Conservation (phyloP, 257 asterid genomes). For the Solanum rostratum region DNA sequence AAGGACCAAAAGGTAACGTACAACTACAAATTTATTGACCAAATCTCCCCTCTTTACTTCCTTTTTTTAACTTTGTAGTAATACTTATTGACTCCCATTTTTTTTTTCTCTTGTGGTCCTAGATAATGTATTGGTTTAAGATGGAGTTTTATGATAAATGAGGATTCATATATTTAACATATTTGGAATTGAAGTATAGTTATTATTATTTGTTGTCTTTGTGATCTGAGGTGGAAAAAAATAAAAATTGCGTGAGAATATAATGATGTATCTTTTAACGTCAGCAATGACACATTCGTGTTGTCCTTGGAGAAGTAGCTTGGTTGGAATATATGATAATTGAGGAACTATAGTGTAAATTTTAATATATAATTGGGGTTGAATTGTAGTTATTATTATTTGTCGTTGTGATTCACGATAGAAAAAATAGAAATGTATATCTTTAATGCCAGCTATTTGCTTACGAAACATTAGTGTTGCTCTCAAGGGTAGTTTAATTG, state of each 20-base stretch:
- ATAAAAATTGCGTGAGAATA: no score
- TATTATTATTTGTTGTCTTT: not conserved
- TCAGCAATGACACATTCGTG: not conserved
- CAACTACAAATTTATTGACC: not conserved
- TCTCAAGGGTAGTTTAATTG: not conserved
- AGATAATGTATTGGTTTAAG: not conserved
- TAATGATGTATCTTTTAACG: no score
- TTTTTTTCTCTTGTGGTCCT: not conserved
- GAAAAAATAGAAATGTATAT: not conserved
- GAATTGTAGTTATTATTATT: not conserved
- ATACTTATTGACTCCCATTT: not conserved
- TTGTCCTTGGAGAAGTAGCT: not conserved
- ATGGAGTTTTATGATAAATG: not conserved
- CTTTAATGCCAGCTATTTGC: not conserved
- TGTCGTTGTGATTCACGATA: not conserved
- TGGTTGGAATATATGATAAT: not conserved
- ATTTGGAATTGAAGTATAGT: not conserved
- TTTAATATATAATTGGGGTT: not conserved
- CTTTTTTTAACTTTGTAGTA: not conserved
- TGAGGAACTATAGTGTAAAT: not conserved
- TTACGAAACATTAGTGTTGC: not conserved
- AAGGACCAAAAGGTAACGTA: slow-evolving; percentile 19
- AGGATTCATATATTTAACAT: not conserved
- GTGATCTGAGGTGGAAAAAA: no score
- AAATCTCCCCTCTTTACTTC: not conserved